Conservation (phyloP, 176 grass and related monocot genomes). For the Neostapfia colusana region DNA sequence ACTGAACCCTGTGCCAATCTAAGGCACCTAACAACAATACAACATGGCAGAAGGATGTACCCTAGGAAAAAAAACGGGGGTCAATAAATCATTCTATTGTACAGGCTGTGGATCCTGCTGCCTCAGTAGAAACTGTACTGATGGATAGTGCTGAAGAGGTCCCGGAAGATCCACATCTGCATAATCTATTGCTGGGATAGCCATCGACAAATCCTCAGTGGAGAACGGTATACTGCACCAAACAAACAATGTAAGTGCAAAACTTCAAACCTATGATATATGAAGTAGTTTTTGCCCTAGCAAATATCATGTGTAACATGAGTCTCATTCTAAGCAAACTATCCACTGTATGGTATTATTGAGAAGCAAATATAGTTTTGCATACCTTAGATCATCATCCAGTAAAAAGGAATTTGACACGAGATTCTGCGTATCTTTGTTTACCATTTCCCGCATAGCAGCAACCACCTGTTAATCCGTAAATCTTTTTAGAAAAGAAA, state of each 20-base stretch:
- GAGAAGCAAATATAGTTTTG: not conserved
- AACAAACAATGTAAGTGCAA: constrained; percentile 41
- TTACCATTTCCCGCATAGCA: constrained; percentile 89
- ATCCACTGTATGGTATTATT: not conserved
- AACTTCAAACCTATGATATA: not conserved
- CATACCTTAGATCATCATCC: constrained; percentile 90
- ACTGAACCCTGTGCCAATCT: constrained; percentile 4
- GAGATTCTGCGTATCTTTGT: constrained; percentile 82
- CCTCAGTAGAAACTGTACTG: constrained; percentile 57
- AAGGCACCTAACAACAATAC: constrained; percentile 46
- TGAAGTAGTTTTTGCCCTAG: not conserved
- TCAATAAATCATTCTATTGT: constrained; percentile 42
- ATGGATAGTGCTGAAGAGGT: constrained; percentile 55
- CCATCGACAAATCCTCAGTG: constrained; percentile 92
- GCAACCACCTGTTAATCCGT: constrained; percentile 63
- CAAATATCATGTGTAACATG: not conserved
- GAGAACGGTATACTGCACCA: constrained; percentile 89
- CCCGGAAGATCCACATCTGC: constrained; percentile 65
- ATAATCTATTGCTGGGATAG: constrained; percentile 74
- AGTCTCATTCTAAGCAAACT: not conserved
- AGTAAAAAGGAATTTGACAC: constrained; percentile 92
- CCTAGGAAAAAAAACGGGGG: constrained; percentile 37
- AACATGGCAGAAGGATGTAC: constrained; percentile 41
- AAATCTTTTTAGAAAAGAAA: constrained; percentile 13
- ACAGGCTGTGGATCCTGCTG: constrained; percentile 44